Evolutionary conservation across 2,329 filamentous ascomycete species (phyloP).

Genomic region (Aureobasidium sp.): DNA sequence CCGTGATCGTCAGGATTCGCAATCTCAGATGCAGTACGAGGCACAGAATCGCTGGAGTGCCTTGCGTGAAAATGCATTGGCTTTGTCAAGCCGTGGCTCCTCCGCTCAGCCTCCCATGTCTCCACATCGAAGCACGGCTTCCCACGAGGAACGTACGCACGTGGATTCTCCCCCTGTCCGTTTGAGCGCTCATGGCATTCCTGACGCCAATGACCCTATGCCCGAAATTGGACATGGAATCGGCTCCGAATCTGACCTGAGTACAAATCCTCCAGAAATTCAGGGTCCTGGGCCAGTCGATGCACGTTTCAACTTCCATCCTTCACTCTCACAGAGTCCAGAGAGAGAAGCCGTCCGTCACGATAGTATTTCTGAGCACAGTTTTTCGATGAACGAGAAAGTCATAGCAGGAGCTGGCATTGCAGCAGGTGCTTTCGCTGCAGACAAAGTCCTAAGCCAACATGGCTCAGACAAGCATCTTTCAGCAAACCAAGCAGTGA

Average conservation of each 20-base stretch:
- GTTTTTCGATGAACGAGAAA: not conserved
- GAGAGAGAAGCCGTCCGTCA: conserved; percentile 2
- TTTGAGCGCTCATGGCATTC: conserved; percentile 63
- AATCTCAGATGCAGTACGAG: conserved; percentile 21
- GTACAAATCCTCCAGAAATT: conserved; percentile 59
- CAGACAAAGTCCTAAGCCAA: not conserved
- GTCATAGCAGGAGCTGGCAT: conserved; percentile 13
- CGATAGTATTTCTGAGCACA: conserved; percentile 14
- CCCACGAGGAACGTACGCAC: conserved; percentile 12
- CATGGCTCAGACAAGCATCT: conserved; percentile 5
- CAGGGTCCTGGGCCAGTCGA: conserved; percentile 17
- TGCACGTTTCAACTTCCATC: not conserved
- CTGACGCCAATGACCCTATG: conserved; percentile 62
- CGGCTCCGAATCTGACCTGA: conserved; percentile 57
- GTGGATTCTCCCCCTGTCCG: conserved; percentile 38
- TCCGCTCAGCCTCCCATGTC: not conserved
- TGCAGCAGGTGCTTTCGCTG: conserved; percentile 15
- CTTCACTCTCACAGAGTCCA: not conserved
- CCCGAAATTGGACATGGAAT: conserved; percentile 66
- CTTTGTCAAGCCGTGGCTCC: not conserved
- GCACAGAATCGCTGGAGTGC: conserved; percentile 30
- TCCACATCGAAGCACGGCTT: not conserved
- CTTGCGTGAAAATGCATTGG: conserved; percentile 35
- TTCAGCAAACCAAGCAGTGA: conserved; percentile 1
- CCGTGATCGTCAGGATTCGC: not conserved